Evolutionary conservation across 331 rosid genomes (phyloP).

Genomic region (Pyracantha coccinea): DNA sequence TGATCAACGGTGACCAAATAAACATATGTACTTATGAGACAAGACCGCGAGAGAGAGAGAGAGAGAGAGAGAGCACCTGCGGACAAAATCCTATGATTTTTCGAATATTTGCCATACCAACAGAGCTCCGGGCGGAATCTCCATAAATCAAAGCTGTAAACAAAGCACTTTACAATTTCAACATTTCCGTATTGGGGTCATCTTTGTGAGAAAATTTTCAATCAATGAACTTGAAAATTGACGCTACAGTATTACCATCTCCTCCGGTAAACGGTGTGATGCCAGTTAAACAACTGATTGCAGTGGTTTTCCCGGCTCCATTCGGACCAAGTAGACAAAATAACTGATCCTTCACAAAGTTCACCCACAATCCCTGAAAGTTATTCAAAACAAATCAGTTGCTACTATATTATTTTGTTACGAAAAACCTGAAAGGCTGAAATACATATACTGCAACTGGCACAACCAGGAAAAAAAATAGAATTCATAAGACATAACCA

Average conservation of each 20-base stretch:
- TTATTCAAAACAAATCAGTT: slow-evolving; percentile 8
- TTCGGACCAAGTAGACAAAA: slow-evolving; percentile 93
- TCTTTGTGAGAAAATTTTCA: too few species aligned
- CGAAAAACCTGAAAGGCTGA: not conserved
- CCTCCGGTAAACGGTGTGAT: slow-evolving; percentile 76
- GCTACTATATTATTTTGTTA: not conserved
- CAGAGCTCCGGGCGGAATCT: slow-evolving; percentile 54
- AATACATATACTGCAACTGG: not conserved
- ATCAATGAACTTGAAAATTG: slow-evolving; percentile 9
- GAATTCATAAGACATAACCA: too few species aligned
- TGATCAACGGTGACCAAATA: too few species aligned
- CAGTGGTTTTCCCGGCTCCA: slow-evolving; percentile 94
- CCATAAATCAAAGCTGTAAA: slow-evolving; percentile 72
- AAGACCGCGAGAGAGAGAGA: slow-evolving; percentile 9
- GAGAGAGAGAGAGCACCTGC: slow-evolving; percentile 47
- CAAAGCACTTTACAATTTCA: slow-evolving; percentile 8
- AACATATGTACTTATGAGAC: not conserved
- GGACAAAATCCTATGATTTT: slow-evolving; percentile 85
- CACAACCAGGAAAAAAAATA: too few species aligned
- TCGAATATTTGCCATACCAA: slow-evolving; percentile 69
- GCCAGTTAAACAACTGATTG: slow-evolving; percentile 89
- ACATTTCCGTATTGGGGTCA: not conserved
- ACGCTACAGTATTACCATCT: slow-evolving; percentile 44
- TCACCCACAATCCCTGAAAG: slow-evolving; percentile 84
- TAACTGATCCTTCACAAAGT: slow-evolving; percentile 68